Percentiles rank a stretch among this genome's conserved stretches.
phyloP scores from a whole-genome alignment of 495 filamentous ascomycete genomes.

The Poronia punctata region DNA sequence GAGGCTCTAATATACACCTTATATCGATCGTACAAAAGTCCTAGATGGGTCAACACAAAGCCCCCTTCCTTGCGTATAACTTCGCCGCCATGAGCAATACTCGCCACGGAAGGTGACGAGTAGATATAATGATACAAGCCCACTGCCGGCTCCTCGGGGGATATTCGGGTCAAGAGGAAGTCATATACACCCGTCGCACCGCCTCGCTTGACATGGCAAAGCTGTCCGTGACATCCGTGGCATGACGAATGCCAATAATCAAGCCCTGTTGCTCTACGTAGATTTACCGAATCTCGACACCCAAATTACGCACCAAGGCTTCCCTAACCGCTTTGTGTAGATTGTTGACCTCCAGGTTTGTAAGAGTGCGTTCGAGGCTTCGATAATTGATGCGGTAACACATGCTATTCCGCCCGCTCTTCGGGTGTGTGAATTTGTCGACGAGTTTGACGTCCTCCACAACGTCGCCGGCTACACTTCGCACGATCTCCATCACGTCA shows the following conservation, averaged over 20 bases:
- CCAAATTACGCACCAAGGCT: constrained; percentile 58
- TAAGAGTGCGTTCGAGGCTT: constrained; percentile 82
- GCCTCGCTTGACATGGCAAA: constrained; percentile 1
- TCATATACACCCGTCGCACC: no score
- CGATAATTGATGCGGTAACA: constrained; percentile 92
- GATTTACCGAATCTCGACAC: constrained; percentile 69
- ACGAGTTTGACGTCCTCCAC: constrained; percentile 77
- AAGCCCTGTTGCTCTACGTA: not conserved
- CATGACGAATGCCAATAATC: no score
- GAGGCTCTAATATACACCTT: no score
- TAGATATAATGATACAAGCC: no score
- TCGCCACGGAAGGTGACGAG: no score
- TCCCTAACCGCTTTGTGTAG: constrained; percentile 61
- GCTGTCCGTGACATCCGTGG: not conserved
- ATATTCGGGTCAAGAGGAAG: no score
- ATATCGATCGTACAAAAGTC: no score
- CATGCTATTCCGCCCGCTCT: constrained; percentile 70
- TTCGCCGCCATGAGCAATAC: no score
- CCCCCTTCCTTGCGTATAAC: no score
- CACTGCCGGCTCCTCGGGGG: no score
- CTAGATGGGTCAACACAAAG: no score
- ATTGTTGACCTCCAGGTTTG: constrained; percentile 66
- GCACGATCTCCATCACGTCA: constrained; percentile 91
- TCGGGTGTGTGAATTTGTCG: constrained; percentile 87
- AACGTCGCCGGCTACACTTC: constrained; percentile 68